Conservation (phyloP, 2,329 filamentous ascomycete species). For the Alternaria sp. region DNA sequence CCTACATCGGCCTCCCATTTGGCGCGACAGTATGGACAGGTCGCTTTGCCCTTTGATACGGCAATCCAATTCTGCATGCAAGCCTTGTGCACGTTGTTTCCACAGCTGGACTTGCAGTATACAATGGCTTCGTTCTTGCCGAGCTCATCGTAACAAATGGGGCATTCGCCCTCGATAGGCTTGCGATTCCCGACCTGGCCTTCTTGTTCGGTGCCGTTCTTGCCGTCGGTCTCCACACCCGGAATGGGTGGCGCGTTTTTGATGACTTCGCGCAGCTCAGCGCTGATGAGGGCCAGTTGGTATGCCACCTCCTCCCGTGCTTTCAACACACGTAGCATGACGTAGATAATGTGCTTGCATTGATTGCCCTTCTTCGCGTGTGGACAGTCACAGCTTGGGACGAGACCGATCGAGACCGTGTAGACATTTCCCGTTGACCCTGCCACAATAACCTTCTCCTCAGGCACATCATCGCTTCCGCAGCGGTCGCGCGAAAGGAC, state of each 20-base stretch:
- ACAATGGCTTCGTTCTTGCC: slow-evolving; percentile 45
- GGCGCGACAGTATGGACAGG: slow-evolving; percentile 69
- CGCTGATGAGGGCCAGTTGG: slow-evolving; percentile 66
- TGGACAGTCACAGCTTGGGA: slow-evolving; percentile 64
- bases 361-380: slow-evolving; percentile 64
- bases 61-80: slow-evolving; percentile 65
- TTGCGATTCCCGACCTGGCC: slow-evolving; percentile 61
- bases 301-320: slow-evolving; percentile 64
- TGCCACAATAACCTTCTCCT: slow-evolving; percentile 65
- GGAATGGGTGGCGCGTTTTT: slow-evolving; percentile 60
- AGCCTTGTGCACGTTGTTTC: slow-evolving; percentile 67
- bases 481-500: slow-evolving; percentile 61
- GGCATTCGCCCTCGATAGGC: slow-evolving; percentile 68
- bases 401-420: slow-evolving; percentile 61
- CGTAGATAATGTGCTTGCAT: slow-evolving; percentile 72
- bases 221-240: slow-evolving; percentile 45
- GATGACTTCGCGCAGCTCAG: slow-evolving; percentile 66
- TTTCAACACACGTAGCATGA: slow-evolving; percentile 66
- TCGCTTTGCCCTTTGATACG: slow-evolving; percentile 51
- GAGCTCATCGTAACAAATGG: slow-evolving; percentile 61
- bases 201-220: slow-evolving; percentile 34
- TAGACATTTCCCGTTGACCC: slow-evolving; percentile 71
- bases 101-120: slow-evolving; percentile 68
- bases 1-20: slow-evolving; percentile 60
- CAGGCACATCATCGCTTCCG: slow-evolving; percentile 55